Base-by-base conservation (phyloP, 2,329 filamentous ascomycete species). In the Trichoderma polysporum region DNA sequence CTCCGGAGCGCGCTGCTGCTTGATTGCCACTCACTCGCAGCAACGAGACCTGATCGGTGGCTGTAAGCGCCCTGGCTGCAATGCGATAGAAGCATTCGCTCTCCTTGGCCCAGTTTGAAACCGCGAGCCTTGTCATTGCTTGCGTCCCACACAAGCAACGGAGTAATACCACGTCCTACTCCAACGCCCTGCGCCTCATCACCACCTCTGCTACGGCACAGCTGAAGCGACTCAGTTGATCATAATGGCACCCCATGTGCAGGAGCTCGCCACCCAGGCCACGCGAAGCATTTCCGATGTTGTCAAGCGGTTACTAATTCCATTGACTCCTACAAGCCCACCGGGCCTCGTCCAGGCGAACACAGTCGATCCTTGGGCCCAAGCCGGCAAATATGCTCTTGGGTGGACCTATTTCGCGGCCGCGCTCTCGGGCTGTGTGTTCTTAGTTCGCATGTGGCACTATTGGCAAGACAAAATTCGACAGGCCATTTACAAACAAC, bases 401-500 rank as follows among this genome's bases (percentile, higher is more conserved):
- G 92, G 90, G 66, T 97, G 93, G 88, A 92, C 94, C 15, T 97
- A 96, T 78, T 96, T 97, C 74, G 89, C 91, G 61, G 78, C 96
- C 57, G 87, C 89, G 59, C 78, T 97, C 68, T 84, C 94, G 70
- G 84, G 86, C 31, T 73, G 87, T 63, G 88, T 94, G 4, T 80
- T 91, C 12, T 74, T 90, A 12, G 83, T 94, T 75, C 88, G 93
- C 71, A 84, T 91, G 75, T 97, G 94, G 84, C 91, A 97, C 78
- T 89, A 91, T 72, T 97, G 93, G 90, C 93, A 94, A 73, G 94
- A 97, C 82, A 96, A 95, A 81, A 92, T 97, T 71, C 88, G 94
- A 71, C 91, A 94, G 71, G 94, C 93, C 69, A 87, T 95, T 68
- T 92, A 95, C 81, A 94, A 96, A 80, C 90, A 95, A 75, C 88